These are phyloP conservation scores for Pseudogymnoascus sp. DNA, from an alignment of 2,329 filamentous ascomycete genomes.

Conservation along the genomic window DNA sequence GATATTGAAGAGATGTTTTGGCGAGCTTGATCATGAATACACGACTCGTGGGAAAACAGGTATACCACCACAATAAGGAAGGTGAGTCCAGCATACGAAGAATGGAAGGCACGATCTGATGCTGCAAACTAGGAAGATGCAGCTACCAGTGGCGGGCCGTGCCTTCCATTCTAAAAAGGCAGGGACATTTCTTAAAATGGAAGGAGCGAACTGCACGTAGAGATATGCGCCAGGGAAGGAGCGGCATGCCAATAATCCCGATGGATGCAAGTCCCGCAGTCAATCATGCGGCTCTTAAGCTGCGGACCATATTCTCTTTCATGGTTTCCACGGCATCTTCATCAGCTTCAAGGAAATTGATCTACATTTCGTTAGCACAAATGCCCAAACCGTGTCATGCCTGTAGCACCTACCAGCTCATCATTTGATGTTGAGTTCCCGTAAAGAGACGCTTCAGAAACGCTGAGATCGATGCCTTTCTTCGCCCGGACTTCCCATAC, in stretches of 20 bases:
- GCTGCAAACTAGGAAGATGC: neutral
- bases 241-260: neutral
- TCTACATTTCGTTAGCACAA: constrained; percentile 33
- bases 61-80: neutral
- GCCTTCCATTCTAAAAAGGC: neutral
- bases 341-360: constrained; percentile 58
- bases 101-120: too few relatives aligned
- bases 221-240: neutral
- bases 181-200: neutral
- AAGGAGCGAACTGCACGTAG: neutral
- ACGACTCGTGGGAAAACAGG: neutral
- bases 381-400: neutral
- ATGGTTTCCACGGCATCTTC: constrained; percentile 48
- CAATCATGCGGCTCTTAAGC: constrained; percentile 30
- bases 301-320: constrained; percentile 47
- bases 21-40: neutral
- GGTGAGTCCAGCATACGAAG: neutral
- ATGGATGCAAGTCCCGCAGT: neutral
- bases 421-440: constrained; percentile 53
- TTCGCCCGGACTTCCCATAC: constrained; percentile 89
- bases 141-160: neutral
- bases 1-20: neutral
- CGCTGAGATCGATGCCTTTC: constrained; percentile 65
- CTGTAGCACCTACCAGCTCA: constrained; percentile 57
- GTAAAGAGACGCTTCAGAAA: constrained; percentile 72